Base-by-base conservation (phyloP, 2,329 filamentous ascomycete species). In the Phaeosphaeria sp. region DNA sequence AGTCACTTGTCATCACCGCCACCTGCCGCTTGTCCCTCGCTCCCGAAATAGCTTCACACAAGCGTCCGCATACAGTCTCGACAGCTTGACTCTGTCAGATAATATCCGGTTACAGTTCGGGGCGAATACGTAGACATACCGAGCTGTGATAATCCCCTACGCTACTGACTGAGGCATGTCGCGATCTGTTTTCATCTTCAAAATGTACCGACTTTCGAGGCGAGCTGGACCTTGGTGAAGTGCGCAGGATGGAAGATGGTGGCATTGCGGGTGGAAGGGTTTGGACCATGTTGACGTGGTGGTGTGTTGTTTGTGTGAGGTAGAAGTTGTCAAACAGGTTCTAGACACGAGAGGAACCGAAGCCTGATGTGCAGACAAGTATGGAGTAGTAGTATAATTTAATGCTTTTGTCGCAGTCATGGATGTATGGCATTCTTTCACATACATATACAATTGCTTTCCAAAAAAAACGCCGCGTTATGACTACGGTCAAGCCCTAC, bases 11-110 rank as follows among this genome's bases (percentile, higher is more conserved):
- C 30, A 30, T 30, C 25, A 30, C 11, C 25, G 5, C 25, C 25
- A 5, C 25, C 25, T 30, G 25, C 25, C 25, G 25, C 25, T 11
- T 30, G 25, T 30, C 11, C 30, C 11, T 36, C 30, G 11, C 11
- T 36, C 11, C 30, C 11, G 6, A 13, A 36, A 36, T 13, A 36
- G 30, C 30, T 36, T 36, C 6, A 51, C 22, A 43, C 39, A 51
- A 4, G 33, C 36, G 27, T 51, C 49, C 18, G 49, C 49, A n/a
- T 51, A 51, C 4, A 51, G 17, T 13, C 9, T 51, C 22, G 49
- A 51, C 2, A 51, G 22, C 49, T 49, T 17, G 15, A 20, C 20
- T 15, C 11, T 11, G 17, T 51, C 17, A 43, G 49, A 15, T 27
- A 9, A 27, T 21, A 15, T 24, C 9, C 30, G n/a, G 27, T 18